Evolutionary conservation across 2,329 filamentous ascomycete species (phyloP).

Genomic region (Aspergillus fumigatiaffinis): DNA sequence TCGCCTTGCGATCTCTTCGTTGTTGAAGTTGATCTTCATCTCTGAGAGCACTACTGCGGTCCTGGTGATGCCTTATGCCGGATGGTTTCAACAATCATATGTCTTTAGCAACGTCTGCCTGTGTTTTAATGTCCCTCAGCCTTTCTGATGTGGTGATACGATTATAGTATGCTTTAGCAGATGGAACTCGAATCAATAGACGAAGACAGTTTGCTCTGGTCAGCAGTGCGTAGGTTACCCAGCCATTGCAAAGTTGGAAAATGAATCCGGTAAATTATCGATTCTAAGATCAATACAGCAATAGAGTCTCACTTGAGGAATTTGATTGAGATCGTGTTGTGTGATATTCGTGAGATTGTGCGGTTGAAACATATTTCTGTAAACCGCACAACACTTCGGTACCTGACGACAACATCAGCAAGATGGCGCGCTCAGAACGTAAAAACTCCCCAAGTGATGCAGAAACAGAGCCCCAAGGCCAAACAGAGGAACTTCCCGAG

Average conservation of each 20-base stretch:
- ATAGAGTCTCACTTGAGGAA: background rate
- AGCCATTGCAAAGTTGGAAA: background rate
- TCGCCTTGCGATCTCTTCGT: background rate
- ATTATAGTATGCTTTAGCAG: background rate
- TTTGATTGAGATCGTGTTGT: too few species aligned
- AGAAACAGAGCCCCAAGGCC: background rate
- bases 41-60: background rate
- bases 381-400: background rate
- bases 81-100: background rate
- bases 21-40: background rate
- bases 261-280: background rate
- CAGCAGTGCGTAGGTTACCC: background rate
- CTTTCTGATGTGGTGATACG: background rate
- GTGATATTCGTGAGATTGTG: background rate
- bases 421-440: background rate
- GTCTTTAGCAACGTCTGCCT: background rate
- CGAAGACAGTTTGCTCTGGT: background rate
- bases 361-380: background rate
- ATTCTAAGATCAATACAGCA: background rate
- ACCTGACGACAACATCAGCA: background rate
- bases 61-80: background rate
- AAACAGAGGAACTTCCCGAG: background rate
- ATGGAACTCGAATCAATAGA: background rate
- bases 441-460: background rate
- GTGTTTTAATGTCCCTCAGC: background rate